Conservation (phyloP, 352 stramenopile genomes). For the Pythium pyrilobum region DNA sequence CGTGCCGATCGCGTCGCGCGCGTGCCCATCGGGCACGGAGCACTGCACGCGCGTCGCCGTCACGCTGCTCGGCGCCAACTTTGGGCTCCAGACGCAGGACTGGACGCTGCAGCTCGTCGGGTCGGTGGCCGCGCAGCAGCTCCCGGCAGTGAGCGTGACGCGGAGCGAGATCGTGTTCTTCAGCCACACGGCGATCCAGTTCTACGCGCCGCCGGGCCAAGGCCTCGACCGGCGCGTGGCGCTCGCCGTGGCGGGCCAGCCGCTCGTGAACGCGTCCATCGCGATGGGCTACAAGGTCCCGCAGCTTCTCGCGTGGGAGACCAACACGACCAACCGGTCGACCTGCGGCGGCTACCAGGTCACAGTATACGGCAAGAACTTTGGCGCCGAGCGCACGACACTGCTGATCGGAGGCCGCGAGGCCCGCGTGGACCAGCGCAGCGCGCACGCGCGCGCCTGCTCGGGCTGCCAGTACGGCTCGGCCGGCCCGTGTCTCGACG, state of each 20-base stretch:
- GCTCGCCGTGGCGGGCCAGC: constrained; percentile 29
- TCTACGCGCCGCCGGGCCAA: constrained; percentile 46
- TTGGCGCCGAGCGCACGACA: constrained; percentile 33
- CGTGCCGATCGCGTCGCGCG: constrained; percentile 11
- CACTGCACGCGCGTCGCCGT: constrained; percentile 40
- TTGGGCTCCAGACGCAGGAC: constrained; percentile 30
- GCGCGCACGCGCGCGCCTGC: constrained; percentile 34
- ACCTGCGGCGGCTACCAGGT: constrained; percentile 58
- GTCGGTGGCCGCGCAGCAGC: constrained; percentile 2
- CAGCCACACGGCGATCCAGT: constrained; percentile 53
- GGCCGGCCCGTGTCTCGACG: constrained; percentile 47
- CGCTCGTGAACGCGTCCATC: constrained; percentile 27
- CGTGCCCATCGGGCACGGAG: constrained; percentile 36
- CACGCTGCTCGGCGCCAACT: constrained; percentile 48
- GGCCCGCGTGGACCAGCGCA: constrained; percentile 37
- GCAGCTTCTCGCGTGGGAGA: constrained; percentile 31
- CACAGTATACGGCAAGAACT: constrained; percentile 57
- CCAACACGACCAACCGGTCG: constrained; percentile 44
- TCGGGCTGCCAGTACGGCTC: constrained; percentile 35
- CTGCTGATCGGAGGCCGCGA: constrained; percentile 53
- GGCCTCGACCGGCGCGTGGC: constrained; percentile 33
- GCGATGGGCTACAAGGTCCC: constrained; percentile 39
- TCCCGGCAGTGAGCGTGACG: constrained; percentile 31
- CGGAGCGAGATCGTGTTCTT: constrained; percentile 42
- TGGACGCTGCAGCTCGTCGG: constrained; percentile 39